phyloP scores from a whole-genome alignment of 805 yeast genomes.

The Zygotorulaspora chibaensis region DNA sequence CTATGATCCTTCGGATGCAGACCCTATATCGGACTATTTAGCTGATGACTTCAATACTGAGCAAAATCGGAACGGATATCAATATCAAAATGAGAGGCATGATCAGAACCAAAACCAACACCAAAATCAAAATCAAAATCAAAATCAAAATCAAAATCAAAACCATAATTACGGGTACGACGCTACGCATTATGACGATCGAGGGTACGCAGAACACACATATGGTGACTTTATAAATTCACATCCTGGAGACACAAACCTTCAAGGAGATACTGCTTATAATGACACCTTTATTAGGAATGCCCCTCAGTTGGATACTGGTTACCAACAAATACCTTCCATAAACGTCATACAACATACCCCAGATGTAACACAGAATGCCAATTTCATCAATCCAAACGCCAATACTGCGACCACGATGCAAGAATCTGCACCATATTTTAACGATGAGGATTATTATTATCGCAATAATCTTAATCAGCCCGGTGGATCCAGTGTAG shows the following conservation, averaged over 20 bases:
- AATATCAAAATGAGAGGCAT: background rate
- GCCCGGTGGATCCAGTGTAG: conserved; percentile 11
- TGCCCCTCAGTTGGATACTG: conserved; percentile 5
- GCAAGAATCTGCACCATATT: conserved; percentile 13
- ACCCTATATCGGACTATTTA: background rate
- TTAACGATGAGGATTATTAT: conserved; percentile 27
- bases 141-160: background rate
- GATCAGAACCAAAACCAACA: background rate
- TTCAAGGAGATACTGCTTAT: conserved; percentile 19
- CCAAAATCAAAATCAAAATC: background rate
- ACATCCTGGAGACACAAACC: conserved; percentile 14
- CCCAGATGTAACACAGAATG: conserved; percentile 20
- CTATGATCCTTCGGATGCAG: background rate
- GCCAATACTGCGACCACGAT: background rate
- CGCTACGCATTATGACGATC: background rate
- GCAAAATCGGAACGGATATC: background rate
- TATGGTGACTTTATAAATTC: conserved; percentile 22
- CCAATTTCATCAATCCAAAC: conserved; percentile 4
- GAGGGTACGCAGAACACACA: conserved; percentile 6
- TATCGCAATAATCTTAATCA: conserved; percentile 9
- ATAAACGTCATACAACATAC: conserved; percentile 29
- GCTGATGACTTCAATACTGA: background rate
- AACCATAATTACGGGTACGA: background rate
- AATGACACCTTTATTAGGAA: conserved; percentile 19
- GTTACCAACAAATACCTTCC: conserved; percentile 20